Base-by-base conservation (phyloP, 2,329 filamentous ascomycete species). In the Rutstroemia sp. region DNA sequence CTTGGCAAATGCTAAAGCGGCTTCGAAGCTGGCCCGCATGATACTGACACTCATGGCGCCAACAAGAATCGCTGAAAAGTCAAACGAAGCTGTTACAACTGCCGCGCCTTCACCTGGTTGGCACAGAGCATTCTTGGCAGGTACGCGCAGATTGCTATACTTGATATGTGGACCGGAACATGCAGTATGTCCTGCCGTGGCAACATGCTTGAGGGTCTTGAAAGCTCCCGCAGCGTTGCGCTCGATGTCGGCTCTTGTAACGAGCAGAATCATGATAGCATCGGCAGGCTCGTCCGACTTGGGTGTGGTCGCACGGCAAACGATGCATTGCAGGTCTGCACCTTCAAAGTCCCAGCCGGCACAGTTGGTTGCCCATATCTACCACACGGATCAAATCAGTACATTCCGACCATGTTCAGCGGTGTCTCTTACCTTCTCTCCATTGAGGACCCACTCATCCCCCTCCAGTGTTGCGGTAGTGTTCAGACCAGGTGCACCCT, bases 301-400 rank as follows among this genome's bases (percentile, higher is more conserved):
- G 30, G 58, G 39, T 57, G 60, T 46, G 12, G 58, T 63, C 57
- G 27, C 62, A 21, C 78, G 75, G 63, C 77, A 80, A 4, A 79
- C 74, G 6, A 81, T 71, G 58, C 77, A 81, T 54, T 74, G 71
- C 1, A 82, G 67, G 44, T 80, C 76, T 1, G 77, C 76, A 9
- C 79, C 78, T 52, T 70, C 69, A 42, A 72, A 71, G 57, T 81
- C 78, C 78, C 77, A 82, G 14, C 79, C 78, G 0, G 71, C 74
- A 51, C 71, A 73, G 62, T 80, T 82, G 1, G 78, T 79, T 10
- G 78, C 76, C 78, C 79, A 82, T 40, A 79, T 68, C 74, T 76
- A 54, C 45, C 7, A 17, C 9, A 4, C 21, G 9, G 10, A 19
- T 56, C 30, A 52, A 30, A 9, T 12, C 39, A 5, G 14, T 6